Base-by-base conservation (phyloP, 2,329 filamentous ascomycete genomes). In the Xylariales sp. region DNA sequence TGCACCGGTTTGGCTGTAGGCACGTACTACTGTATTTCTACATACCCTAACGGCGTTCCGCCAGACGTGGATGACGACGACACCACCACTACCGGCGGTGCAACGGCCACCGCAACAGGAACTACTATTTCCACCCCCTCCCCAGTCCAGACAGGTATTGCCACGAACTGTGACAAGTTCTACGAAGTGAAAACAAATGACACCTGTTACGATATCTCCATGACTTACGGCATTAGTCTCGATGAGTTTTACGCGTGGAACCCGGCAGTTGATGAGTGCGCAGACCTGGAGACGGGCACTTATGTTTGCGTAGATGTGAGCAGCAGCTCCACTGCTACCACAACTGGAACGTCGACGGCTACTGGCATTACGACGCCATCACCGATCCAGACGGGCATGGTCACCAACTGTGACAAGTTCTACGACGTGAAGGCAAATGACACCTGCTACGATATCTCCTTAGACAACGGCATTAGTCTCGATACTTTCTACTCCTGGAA, bases 221-320 rank as follows among this genome's bases (percentile, higher is more conserved):
- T 11, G 10, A 15, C 8, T 17, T 18, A 33, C 30, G 30, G 10
- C 15, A 33, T 33, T 17, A 10, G 6, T 10, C 30, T 33, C 11
- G 30, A 33, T 20, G 17, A 33, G 11, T 33, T 33, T 17, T 33
- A 33, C 15, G 15, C 15, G 11, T 33, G 30, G 30, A 33, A 33
- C 10, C 30, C 30, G 10, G 30, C 15, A 17, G 30, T 33, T 14
- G 30, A 18, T 6, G 30, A 33, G 10, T 33, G 30, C 17, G 28
- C 28, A 7, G 14, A 30, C 14, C 14, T 30, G 14, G 11, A 15
- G 28, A 10, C 28, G 7, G 14, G 8, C 7, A 11, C 11, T 15
- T 25, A 25, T n/a, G 23, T 25, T n/a, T 25, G 23, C n/a, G 23
- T 25, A 8, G 23, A n/a, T 25, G 8, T 25, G 23, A n/a, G n/a